phyloP scores from a whole-genome alignment of 2,329 filamentous ascomycete genomes.

The Stemphylium lycopersici region DNA sequence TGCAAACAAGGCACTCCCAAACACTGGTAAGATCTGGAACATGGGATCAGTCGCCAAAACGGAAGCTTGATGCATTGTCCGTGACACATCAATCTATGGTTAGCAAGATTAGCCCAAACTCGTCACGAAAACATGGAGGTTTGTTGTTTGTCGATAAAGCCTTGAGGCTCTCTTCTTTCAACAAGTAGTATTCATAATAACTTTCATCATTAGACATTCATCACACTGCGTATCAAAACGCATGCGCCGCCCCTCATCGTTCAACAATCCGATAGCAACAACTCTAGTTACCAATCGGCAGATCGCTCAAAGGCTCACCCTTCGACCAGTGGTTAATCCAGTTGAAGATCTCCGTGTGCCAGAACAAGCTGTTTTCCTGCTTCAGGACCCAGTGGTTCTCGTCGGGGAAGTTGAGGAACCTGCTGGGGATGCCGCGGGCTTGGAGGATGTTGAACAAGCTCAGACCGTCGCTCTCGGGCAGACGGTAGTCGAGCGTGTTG shows the following conservation, averaged over 20 bases:
- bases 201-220: conserved; percentile 11
- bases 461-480: conserved; percentile 84
- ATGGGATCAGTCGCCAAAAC: too few species aligned
- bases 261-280: neutral
- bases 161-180: neutral
- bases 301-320: conserved; percentile 37
- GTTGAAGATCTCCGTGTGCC: conserved; percentile 68
- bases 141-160: too few species aligned
- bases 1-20: too few species aligned
- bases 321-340: conserved; percentile 48
- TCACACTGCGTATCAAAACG: neutral
- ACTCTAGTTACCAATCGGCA: conserved; percentile 38
- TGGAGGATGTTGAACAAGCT: conserved; percentile 87
- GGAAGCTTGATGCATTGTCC: too few species aligned
- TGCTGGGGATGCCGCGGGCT: conserved; percentile 73
- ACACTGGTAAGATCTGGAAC: too few species aligned
- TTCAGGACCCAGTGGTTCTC: conserved; percentile 85
- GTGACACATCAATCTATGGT: too few species aligned
- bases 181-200: neutral
- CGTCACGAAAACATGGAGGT: too few species aligned
- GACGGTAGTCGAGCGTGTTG: conserved; percentile 85
- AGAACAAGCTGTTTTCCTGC: conserved; percentile 88
- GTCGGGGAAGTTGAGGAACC: conserved; percentile 80
- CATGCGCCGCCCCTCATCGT: neutral
- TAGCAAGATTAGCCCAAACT: too few species aligned